phyloP scores from a whole-genome alignment of 2,329 filamentous ascomycete species.

The Claviceps lovelessii region DNA sequence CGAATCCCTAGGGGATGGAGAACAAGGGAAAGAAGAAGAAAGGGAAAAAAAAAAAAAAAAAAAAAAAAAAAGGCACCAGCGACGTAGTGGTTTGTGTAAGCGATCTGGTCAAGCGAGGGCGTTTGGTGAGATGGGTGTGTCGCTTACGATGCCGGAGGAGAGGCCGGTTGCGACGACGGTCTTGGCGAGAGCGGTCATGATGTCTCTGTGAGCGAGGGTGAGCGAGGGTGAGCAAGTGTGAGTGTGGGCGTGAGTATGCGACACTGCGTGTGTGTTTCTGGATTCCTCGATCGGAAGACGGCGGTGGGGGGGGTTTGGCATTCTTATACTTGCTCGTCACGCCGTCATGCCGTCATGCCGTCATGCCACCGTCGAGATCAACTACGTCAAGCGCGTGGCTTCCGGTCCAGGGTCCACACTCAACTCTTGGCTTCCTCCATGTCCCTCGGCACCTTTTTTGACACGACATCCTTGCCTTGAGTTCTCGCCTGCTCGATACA shows the following conservation, averaged over 20 bases:
- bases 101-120: not conserved
- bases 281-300: not conserved
- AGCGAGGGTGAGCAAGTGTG: no score
- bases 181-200: constrained; percentile 28
- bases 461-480: no score
- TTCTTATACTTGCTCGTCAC: not conserved
- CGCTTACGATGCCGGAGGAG: constrained; percentile 33
- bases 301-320: not conserved
- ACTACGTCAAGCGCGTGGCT: no score
- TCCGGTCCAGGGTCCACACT: no score
- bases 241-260: not conserved
- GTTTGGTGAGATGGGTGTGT: not conserved
- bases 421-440: no score
- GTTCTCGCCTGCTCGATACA: no score
- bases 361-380: no score
- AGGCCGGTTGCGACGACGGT: constrained; percentile 36
- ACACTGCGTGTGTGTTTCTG: not conserved
- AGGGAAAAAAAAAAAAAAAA: not conserved
- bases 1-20: constrained; percentile 28
- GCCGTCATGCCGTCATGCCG: no score
- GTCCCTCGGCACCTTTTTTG: no score
- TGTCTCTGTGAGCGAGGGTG: not conserved
- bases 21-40: no score
- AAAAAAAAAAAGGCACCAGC: not conserved
- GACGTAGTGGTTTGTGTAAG: not conserved